Percentiles rank a stretch among this genome's conserved stretches.
These are phyloP conservation scores for Colletotrichum tropicicola DNA, from an alignment of 2,329 filamentous ascomycete genomes.

Conservation along the genomic window DNA sequence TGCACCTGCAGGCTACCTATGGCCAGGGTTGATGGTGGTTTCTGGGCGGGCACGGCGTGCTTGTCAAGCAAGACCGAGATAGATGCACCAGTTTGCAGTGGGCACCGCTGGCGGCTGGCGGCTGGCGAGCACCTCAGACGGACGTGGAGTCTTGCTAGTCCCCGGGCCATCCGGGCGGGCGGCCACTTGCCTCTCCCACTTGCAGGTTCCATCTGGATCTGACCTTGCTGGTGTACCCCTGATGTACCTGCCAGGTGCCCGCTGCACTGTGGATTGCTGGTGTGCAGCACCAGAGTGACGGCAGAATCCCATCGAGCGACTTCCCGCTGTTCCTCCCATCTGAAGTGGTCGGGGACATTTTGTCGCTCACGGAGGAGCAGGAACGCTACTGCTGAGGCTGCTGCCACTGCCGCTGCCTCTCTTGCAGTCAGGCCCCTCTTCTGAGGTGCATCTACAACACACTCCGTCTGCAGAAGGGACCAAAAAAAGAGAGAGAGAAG, in stretches of 20 bases:
- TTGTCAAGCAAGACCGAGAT: constrained; percentile 2
- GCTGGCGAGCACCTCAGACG: too few species aligned
- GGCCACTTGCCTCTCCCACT: not conserved
- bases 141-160: constrained; percentile 30
- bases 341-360: not conserved
- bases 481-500: not conserved
- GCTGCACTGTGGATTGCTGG: not conserved
- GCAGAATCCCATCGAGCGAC: not conserved
- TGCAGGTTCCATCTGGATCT: too few species aligned
- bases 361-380: not conserved
- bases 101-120: too few species aligned
- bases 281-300: constrained; percentile 11
- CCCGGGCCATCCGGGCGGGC: constrained; percentile 31
- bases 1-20: too few species aligned
- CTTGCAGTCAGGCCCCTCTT: not conserved
- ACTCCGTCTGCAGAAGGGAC: constrained; percentile 5
- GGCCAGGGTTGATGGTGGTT: too few species aligned
- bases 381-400: constrained; percentile 24
- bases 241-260: not conserved
- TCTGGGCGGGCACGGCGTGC: too few species aligned
- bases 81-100: too few species aligned
- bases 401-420: constrained; percentile 36
- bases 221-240: not conserved
- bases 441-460: constrained; percentile 15
- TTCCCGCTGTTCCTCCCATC: not conserved